Evolutionary conservation across 352 stramenopile genomes (phyloP).

Genomic region (Phytophthora sansomeana): DNA sequence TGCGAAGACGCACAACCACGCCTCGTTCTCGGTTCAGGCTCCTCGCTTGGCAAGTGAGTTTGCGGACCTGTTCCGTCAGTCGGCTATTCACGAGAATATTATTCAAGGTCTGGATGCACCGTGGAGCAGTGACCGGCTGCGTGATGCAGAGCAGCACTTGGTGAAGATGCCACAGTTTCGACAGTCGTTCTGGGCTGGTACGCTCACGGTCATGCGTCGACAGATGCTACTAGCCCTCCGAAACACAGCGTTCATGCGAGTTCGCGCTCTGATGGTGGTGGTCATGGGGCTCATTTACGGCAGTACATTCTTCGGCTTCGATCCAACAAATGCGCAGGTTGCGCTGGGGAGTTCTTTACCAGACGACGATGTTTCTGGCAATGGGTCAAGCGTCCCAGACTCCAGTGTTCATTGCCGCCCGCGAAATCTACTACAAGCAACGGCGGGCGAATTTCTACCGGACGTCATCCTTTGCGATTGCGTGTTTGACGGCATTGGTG

Average conservation of each 20-base stretch:
- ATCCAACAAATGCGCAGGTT: conserved; percentile 23
- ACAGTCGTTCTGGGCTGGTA: conserved; percentile 59
- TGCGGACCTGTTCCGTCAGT: conserved; percentile 18
- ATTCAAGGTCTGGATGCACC: conserved; percentile 69
- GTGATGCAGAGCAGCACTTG: conserved; percentile 37
- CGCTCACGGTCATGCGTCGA: conserved; percentile 38
- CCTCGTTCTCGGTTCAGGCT: not conserved
- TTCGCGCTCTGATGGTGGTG: conserved; percentile 21
- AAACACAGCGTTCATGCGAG: conserved; percentile 26
- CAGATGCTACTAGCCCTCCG: conserved; percentile 51
- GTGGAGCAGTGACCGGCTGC: not conserved
- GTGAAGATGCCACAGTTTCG: conserved; percentile 50
- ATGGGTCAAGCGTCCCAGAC: conserved; percentile 67
- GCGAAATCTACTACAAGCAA: conserved; percentile 77
- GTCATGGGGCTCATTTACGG: conserved; percentile 35
- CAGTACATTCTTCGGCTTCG: conserved; percentile 32
- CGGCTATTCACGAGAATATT: conserved; percentile 28
- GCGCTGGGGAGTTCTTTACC: conserved; percentile 70
- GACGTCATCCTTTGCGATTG: conserved; percentile 61
- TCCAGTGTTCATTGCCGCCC: conserved; percentile 61
- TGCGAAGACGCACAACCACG: not conserved
- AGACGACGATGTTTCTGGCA: conserved; percentile 64
- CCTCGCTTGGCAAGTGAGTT: conserved; percentile 24
- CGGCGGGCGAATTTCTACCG: conserved; percentile 67
- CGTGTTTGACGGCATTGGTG: conserved; percentile 14